Evolutionary conservation across 208 protist species (phyloP), one percentile per base, ranked within the genome.

Genomic region (Leishmania major): DNA sequence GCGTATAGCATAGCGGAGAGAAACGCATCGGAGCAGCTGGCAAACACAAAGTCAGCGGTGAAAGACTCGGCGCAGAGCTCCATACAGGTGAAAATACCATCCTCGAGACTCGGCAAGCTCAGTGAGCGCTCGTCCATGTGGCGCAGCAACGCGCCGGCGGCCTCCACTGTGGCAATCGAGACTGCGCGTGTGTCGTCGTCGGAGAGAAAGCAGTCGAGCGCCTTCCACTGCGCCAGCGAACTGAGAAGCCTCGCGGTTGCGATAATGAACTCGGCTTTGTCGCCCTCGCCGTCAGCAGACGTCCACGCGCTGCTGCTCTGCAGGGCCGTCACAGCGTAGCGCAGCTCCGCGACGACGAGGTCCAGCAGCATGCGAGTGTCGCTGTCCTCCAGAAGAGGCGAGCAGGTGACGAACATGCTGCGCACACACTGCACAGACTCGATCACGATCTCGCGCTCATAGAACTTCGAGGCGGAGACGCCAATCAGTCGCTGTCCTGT

Each of bases 31-130:
- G 90, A 90, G 45, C 83, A 67, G n/a, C 86, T 72, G 19, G 81
- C 91, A 51, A 81, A 84, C 60, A 93, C 90, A 72, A 96, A 90
- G 73, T 88, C 83, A 19, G 79, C 28, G 3, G 89, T 84, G 77
- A 97, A 96, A 31, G 90, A 87, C 43, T 95, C 90, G 1, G 93
- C 82, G 71, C 88, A 95, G 22, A 90, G 53, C 80, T 96, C 92
- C 72, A 96, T 79, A 40, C 89, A 88, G 35, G n/a, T 80, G 82
- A 96, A 96, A 17, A 89, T 75, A 28, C 77, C 82, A 45, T 95
- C 93, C 80, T 92, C 86, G 15, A 97, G 72, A 45, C 88, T 88
- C 2, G 94, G 94, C 45, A 93, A 77, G 40, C 84, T 83, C 45
- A 75, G 80, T 73, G 78, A 89, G 0, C 86, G 87, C 76, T 89